Evolutionary conservation across 2,329 filamentous ascomycete genomes (phyloP).

Genomic region (Graphilbum ipis-grandicollis): DNA sequence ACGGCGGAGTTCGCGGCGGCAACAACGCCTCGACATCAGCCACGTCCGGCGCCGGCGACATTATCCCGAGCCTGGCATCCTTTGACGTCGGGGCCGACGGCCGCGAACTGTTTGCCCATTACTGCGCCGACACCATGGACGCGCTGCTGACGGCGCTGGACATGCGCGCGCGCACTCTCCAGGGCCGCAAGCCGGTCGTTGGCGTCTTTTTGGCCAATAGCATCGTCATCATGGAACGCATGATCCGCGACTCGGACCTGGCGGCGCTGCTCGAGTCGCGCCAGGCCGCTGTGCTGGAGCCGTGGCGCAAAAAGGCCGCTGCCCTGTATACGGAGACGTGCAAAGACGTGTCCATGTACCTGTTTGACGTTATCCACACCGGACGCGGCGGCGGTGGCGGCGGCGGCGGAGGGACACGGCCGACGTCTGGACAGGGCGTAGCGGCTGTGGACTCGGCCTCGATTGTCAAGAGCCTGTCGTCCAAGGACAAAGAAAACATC

Average conservation of each 20-base stretch:
- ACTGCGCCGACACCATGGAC: slow-evolving; percentile 79
- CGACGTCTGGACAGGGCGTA: slow-evolving; percentile 48
- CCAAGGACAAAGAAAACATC: slow-evolving; percentile 89
- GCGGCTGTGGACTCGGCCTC: slow-evolving; percentile 55
- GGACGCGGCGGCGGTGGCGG: slow-evolving; percentile 35
- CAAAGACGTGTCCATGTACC: slow-evolving; percentile 68
- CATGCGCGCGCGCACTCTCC: slow-evolving; percentile 49
- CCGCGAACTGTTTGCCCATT: slow-evolving; percentile 73
- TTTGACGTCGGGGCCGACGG: slow-evolving; percentile 85
- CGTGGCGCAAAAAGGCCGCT: slow-evolving; percentile 76
- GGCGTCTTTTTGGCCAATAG: slow-evolving; percentile 89
- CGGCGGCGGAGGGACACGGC: slow-evolving; percentile 24
- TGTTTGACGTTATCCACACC: slow-evolving; percentile 87
- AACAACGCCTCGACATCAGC: not conserved
- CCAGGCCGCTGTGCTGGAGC: slow-evolving; percentile 47
- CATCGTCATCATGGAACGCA: slow-evolving; percentile 66
- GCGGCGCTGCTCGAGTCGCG: slow-evolving; percentile 50
- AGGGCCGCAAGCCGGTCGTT: slow-evolving; percentile 61
- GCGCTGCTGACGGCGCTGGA: slow-evolving; percentile 60
- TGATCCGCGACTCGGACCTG: slow-evolving; percentile 68
- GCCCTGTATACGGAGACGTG: slow-evolving; percentile 71
- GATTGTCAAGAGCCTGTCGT: slow-evolving; percentile 66
- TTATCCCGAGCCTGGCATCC: slow-evolving; percentile 53
- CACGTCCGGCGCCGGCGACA: slow-evolving; percentile 33
- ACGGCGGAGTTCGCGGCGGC: slow-evolving; percentile 23